Base-by-base conservation (phyloP, 768 basidiomycete genomes). In the Asterophora lycoperdoides region DNA sequence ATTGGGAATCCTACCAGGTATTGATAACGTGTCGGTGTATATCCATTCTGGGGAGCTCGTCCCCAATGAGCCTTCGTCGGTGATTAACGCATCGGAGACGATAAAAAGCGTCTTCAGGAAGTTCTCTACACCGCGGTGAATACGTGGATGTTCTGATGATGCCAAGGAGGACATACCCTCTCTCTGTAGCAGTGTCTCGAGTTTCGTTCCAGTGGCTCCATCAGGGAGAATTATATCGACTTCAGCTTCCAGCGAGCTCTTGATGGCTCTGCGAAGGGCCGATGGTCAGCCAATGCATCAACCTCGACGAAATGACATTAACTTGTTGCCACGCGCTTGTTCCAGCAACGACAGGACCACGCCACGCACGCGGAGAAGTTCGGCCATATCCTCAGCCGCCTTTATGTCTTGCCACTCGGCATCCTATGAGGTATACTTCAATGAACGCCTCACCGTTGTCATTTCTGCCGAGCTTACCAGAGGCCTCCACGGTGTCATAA, bases 41-140 rank as follows among this genome's bases (percentile, higher is more conserved):
- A 68, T 36, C 86, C 83, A 89, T 19, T 58, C 59, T 1, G 73
- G 67, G 10, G 75, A 66, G 5, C 56, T 46, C 2, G 70, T 64
- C 2, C 70, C 68, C 14, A 71, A 52, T 9, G 73, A 73, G 1
- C 67, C 70, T 56, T 76, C 68, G 44, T 80, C 74, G 0, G 64
- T 66, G 7, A 92, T 49, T 5, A 65, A 68, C 11, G 78, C 86
- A 46, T 88, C 76, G 1, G 92, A 93, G 1, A 90, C 86, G 44
- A 89, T 88, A 66, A 91, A 92, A 5, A 95, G 70, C 0, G 80
- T 83, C 59, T 81, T 83, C 19, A 94, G 66, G 49, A 81, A 75
- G 14, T 65, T 59, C 60, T 78, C 91, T 90, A 58, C n/a, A 15
- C 18, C 29, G 15, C 35, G 43, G 23, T 23, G 23, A 23, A 23